Evolutionary conservation across 176 grass and related monocot species (phyloP).

Genomic region (Neostapfia colusana): DNA sequence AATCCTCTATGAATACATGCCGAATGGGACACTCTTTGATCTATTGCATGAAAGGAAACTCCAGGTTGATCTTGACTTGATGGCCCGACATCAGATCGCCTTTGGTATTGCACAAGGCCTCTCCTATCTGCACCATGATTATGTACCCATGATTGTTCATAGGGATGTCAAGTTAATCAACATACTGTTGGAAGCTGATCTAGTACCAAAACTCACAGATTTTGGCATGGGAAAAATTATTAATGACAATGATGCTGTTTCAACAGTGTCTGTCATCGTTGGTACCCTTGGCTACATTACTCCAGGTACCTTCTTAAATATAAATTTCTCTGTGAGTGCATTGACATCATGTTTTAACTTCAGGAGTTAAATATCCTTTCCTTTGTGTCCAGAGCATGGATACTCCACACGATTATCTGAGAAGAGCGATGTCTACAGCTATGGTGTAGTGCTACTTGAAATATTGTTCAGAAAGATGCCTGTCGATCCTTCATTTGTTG

Average conservation of each 20-base stretch:
- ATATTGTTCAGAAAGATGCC: constrained; percentile 64
- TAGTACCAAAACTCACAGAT: constrained; percentile 65
- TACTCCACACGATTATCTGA: constrained; percentile 54
- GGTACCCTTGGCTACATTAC: constrained; percentile 78
- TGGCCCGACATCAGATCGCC: constrained; percentile 36
- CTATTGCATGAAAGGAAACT: constrained; percentile 46
- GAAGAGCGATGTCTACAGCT: constrained; percentile 76
- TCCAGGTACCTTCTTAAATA: constrained; percentile 48
- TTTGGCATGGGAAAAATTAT: constrained; percentile 60
- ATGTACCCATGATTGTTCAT: constrained; percentile 62
- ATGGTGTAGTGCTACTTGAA: constrained; percentile 69
- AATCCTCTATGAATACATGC: constrained; percentile 59
- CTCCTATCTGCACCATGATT: constrained; percentile 77
- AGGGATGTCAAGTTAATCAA: constrained; percentile 70
- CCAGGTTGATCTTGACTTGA: constrained; percentile 41
- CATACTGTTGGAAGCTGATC: constrained; percentile 56
- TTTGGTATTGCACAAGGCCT: constrained; percentile 48
- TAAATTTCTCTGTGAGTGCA: neutral
- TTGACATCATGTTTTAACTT: neutral
- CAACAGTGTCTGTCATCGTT: constrained; percentile 49
- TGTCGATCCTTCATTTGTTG: constrained; percentile 51
- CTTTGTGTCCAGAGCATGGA: constrained; percentile 49
- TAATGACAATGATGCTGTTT: constrained; percentile 23
- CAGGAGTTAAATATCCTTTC: neutral
- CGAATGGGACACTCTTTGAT: constrained; percentile 44